phyloP scores from a whole-genome alignment of 148 eudicot genomes.

The Linanthus parryae region DNA sequence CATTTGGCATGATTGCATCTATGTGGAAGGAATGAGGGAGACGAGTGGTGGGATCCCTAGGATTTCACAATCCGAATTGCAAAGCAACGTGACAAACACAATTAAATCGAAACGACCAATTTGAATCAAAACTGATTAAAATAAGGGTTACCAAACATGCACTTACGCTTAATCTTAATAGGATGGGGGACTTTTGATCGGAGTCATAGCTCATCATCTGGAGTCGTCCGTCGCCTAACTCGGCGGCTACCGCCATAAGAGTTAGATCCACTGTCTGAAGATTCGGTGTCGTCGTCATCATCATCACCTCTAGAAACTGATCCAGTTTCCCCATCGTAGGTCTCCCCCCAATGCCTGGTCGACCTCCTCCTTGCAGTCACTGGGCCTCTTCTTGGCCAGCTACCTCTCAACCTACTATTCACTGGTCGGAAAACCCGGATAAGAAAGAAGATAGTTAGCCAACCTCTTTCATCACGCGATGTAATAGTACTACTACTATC shows the following conservation, averaged over 20 bases:
- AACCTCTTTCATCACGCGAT: constrained; percentile 50
- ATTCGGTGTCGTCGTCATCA: constrained; percentile 25
- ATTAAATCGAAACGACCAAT: no score
- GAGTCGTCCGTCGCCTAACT: constrained; percentile 6
- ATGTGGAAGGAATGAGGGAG: no score
- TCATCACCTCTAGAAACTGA: constrained; percentile 34
- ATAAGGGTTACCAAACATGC: no score
- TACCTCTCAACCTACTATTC: constrained; percentile 47
- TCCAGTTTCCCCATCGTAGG: constrained; percentile 41
- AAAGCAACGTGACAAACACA: no score
- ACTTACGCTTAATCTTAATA: no score
- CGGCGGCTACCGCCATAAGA: not conserved
- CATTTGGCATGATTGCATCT: no score
- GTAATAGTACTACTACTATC: constrained; percentile 26
- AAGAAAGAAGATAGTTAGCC: constrained; percentile 57
- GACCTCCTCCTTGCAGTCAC: constrained; percentile 49
- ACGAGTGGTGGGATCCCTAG: no score
- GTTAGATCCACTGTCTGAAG: not conserved
- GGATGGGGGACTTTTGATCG: no score
- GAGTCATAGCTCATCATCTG: not conserved
- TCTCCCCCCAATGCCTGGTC: constrained; percentile 68
- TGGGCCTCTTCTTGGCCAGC: constrained; percentile 45
- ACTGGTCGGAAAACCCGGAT: constrained; percentile 47
- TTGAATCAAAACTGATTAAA: no score
- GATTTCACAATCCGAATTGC: no score